Evolutionary conservation across 2,329 filamentous ascomycete genomes (phyloP).

Genomic region (Fusarium cicatricum): DNA sequence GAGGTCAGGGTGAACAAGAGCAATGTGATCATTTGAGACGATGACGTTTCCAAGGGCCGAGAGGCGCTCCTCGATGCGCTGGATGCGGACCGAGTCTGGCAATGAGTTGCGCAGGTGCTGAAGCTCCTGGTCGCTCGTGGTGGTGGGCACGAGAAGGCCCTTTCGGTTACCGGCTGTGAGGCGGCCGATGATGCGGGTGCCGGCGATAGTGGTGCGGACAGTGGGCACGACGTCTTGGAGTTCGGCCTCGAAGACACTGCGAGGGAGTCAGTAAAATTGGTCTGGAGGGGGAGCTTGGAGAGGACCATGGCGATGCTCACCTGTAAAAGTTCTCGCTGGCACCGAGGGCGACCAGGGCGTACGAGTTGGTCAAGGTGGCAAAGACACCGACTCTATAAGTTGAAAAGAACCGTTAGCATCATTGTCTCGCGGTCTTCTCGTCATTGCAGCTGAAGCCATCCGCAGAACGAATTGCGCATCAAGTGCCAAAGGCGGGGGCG

Average conservation of each 20-base stretch:
- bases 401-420: slow-evolving; percentile 12
- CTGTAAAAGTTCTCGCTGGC: slow-evolving; percentile 99
- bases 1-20: slow-evolving; percentile 93
- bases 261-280: slow-evolving; percentile 1
- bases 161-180: slow-evolving; percentile 97
- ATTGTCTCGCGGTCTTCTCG: not conserved
- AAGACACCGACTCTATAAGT: slow-evolving; percentile 88
- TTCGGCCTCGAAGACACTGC: slow-evolving; percentile 94
- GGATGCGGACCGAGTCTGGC: slow-evolving; percentile 90
- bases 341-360: slow-evolving; percentile 91
- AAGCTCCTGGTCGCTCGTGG: slow-evolving; percentile 96
- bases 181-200: slow-evolving; percentile 93
- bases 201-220: slow-evolving; percentile 94
- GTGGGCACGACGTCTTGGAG: slow-evolving; percentile 97
- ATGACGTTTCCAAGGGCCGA: slow-evolving; percentile 98
- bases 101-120: slow-evolving; percentile 96
- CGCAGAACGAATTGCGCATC: slow-evolving; percentile 1
- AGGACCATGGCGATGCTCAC: slow-evolving; percentile 49
- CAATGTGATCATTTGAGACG: slow-evolving; percentile 95
- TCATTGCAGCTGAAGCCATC: not conserved
- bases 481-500: slow-evolving; percentile 37
- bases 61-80: slow-evolving; percentile 96
- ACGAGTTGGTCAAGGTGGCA: slow-evolving; percentile 94
- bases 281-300: not conserved
- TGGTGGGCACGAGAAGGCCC: slow-evolving; percentile 94